Evolutionary conservation across 352 stramenopile species (phyloP).

Genomic region (Lagenidium sp.): DNA sequence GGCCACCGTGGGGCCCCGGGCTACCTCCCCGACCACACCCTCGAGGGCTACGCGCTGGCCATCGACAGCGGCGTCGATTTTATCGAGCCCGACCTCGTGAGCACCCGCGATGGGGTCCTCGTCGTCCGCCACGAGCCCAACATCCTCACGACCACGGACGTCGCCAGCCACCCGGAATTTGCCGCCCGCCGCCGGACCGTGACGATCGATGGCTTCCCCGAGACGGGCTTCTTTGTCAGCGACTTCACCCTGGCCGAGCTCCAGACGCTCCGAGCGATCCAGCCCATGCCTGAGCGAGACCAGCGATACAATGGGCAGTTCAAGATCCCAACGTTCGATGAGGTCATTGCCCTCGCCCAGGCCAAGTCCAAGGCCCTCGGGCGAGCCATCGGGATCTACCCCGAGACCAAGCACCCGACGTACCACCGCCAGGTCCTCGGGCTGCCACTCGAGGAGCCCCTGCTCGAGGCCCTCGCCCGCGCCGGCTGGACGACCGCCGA

Average conservation of each 20-base stretch:
- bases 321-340: conserved; percentile 81
- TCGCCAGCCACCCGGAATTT: conserved; percentile 69
- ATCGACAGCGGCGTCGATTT: conserved; percentile 87
- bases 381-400: conserved; percentile 76
- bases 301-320: conserved; percentile 81
- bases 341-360: conserved; percentile 82
- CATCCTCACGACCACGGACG: conserved; percentile 86
- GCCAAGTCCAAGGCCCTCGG: conserved; percentile 45
- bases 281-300: conserved; percentile 70
- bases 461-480: conserved; percentile 59
- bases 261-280: conserved; percentile 73
- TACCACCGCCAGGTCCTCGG: conserved; percentile 61
- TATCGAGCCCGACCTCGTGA: conserved; percentile 89
- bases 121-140: conserved; percentile 84
- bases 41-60: conserved; percentile 84
- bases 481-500: conserved; percentile 60
- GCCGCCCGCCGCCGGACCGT: conserved; percentile 46
- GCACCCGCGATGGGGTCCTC: conserved; percentile 76
- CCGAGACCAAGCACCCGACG: conserved; percentile 83
- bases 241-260: conserved; percentile 91
- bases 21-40: conserved; percentile 88
- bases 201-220: conserved; percentile 41
- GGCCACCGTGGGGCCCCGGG: conserved; percentile 83
- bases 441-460: conserved; percentile 65
- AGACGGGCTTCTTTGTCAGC: conserved; percentile 78